A percentile compares a stretch with the other conserved stretches of the same genome.
Conservation (phyloP, 1,284 basidiomycete genomes). For the Inonotus hispidus region DNA sequence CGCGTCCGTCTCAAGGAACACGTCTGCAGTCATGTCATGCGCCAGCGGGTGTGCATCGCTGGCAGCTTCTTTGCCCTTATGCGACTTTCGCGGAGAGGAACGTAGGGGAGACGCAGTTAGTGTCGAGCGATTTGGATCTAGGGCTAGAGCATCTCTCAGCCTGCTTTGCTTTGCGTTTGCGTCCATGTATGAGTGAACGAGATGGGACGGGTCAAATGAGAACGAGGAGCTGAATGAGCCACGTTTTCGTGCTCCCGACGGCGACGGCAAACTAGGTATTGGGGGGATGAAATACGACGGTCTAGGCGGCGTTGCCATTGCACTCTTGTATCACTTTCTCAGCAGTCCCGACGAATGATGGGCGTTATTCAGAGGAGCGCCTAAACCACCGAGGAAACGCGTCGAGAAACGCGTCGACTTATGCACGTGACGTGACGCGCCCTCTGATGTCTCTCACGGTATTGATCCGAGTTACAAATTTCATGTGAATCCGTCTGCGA, state of each 20-base stretch:
- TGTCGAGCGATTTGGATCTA: conserved; percentile 73
- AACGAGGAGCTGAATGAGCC: conserved; percentile 75
- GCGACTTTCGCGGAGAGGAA: conserved; percentile 48
- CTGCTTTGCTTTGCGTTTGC: conserved; percentile 48
- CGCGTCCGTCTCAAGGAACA: conserved; percentile 61
- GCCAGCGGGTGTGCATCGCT: conserved; percentile 61
- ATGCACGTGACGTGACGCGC: not conserved
- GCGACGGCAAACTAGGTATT: conserved; percentile 29
- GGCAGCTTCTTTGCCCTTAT: conserved; percentile 43
- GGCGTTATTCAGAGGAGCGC: not conserved
- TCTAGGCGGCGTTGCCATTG: conserved; percentile 18
- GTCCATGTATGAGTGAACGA: conserved; percentile 62
- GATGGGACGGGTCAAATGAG: conserved; percentile 71
- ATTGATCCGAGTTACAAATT: too few relatives aligned
- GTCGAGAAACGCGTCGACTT: not conserved
- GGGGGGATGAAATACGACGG: conserved; percentile 33
- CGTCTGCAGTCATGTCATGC: conserved; percentile 65
- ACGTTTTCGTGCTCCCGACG: conserved; percentile 47
- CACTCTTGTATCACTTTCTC: too few relatives aligned
- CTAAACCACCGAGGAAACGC: not conserved
- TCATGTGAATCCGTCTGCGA: too few relatives aligned
- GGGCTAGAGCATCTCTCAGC: conserved; percentile 41
- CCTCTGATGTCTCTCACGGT: too few relatives aligned
- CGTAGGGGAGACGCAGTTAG: conserved; percentile 62
- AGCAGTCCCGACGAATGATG: too few relatives aligned